Conservation (phyloP, 306 rosid species). For the Cicer pinnatifidum region DNA sequence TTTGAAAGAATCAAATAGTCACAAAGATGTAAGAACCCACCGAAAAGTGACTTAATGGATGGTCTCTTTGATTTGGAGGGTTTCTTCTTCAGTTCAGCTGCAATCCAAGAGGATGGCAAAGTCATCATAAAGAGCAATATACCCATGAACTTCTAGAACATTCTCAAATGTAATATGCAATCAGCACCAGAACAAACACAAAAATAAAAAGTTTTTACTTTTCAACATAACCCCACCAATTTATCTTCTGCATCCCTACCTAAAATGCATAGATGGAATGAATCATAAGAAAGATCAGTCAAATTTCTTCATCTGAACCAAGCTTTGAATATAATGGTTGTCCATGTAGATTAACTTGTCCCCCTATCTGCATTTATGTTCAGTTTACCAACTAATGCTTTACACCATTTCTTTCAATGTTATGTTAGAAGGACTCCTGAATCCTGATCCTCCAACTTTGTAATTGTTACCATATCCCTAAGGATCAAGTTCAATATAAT, state of each 20-base stretch:
- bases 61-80: constrained; percentile 75
- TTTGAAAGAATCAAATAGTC: constrained; percentile 33
- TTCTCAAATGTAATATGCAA: constrained; percentile 15
- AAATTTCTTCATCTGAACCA: constrained; percentile 18
- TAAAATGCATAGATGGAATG: constrained; percentile 19
- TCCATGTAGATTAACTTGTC: constrained; percentile 10
- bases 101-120: constrained; percentile 47
- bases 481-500: not conserved
- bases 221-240: constrained; percentile 26
- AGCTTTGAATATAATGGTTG: constrained; percentile 8
- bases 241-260: constrained; percentile 19
- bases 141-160: constrained; percentile 8
- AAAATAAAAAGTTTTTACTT: constrained; percentile 14
- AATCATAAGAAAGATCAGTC: constrained; percentile 2
- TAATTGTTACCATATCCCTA: not conserved
- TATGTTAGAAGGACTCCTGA: not conserved
- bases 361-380: constrained; percentile 7
- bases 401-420: not conserved
- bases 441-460: not conserved
- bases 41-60: constrained; percentile 81
- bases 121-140: constrained; percentile 14
- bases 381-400: not conserved
- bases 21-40: constrained; percentile 56
- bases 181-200: constrained; percentile 24
- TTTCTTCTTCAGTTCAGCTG: constrained; percentile 94